phyloP scores from a whole-genome alignment of 2,329 filamentous ascomycete species.

The Fusarium oxysporum region DNA sequence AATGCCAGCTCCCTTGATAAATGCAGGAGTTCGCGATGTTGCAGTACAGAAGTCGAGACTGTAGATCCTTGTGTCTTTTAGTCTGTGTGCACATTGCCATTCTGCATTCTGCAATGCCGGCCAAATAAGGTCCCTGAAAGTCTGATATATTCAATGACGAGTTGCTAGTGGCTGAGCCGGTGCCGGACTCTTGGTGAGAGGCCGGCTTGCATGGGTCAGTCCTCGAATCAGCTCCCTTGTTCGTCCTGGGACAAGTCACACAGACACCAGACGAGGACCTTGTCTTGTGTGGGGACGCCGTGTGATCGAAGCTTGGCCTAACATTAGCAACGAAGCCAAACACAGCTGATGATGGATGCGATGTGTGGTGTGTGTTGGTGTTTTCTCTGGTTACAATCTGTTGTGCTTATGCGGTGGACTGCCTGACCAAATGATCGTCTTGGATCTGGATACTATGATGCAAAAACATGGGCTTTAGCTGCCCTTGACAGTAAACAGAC shows the following conservation, averaged over 20 bases:
- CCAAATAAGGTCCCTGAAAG: constrained; percentile 21
- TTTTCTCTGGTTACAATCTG: constrained; percentile 7
- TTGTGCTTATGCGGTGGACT: neutral
- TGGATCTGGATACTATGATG: neutral
- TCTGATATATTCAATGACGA: constrained; percentile 34
- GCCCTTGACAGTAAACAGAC: constrained; percentile 7
- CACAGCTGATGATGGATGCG: constrained; percentile 19
- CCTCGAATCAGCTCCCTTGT: constrained; percentile 34
- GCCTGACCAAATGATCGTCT: neutral
- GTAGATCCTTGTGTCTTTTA: constrained; percentile 1
- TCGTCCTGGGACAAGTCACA: constrained; percentile 36
- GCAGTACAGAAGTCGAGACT: constrained; percentile 7
- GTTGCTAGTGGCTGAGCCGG: constrained; percentile 35
- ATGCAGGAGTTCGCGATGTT: constrained; percentile 18
- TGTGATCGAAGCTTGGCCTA: constrained; percentile 40
- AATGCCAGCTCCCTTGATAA: constrained; percentile 29
- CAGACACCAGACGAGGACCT: constrained; percentile 32
- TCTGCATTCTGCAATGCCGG: constrained; percentile 9
- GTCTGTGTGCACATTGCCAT: neutral
- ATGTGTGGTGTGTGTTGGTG: neutral
- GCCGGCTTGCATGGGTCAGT: constrained; percentile 25
- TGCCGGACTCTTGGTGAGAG: constrained; percentile 26
- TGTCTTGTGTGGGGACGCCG: constrained; percentile 34
- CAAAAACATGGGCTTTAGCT: constrained; percentile 12
- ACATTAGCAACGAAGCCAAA: constrained; percentile 26